Evolutionary conservation across 495 filamentous ascomycete species (phyloP).

Genomic region (Hyaloscypha bicolor): DNA sequence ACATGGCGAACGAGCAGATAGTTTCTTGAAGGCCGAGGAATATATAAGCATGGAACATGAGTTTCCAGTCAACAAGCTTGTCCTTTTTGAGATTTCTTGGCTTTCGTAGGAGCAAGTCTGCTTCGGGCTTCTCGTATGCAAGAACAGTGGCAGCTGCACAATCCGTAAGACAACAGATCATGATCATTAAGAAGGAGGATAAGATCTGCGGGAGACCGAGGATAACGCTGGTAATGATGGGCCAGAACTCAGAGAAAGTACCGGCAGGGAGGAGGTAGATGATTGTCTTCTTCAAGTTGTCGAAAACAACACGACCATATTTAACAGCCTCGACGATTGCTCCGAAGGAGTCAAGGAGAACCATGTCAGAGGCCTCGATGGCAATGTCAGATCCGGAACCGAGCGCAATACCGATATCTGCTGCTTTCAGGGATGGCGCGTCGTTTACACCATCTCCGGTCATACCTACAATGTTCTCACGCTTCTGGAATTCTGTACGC

Average conservation of each 20-base stretch:
- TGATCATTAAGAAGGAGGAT: conserved; percentile 69
- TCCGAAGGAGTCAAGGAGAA: conserved; percentile 62
- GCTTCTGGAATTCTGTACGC: conserved; percentile 53
- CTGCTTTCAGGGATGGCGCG: conserved; percentile 55
- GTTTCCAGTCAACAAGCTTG: conserved; percentile 62
- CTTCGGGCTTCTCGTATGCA: conserved; percentile 72
- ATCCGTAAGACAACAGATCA: conserved; percentile 69
- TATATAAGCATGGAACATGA: conserved; percentile 63
- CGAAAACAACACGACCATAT: conserved; percentile 56
- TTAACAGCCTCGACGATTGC: conserved; percentile 65
- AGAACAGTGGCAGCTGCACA: conserved; percentile 62
- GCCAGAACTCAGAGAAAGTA: conserved; percentile 70
- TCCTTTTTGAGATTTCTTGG: conserved; percentile 62
- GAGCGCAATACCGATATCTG: conserved; percentile 55
- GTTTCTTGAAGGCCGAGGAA: conserved; percentile 64
- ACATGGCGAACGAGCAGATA: conserved; percentile 60
- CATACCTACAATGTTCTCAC: conserved; percentile 46
- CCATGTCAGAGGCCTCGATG: conserved; percentile 69
- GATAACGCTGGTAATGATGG: conserved; percentile 64
- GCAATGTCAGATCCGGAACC: conserved; percentile 58
- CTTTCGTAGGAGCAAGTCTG: conserved; percentile 60
- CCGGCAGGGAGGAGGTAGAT: conserved; percentile 62
- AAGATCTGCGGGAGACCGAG: conserved; percentile 69
- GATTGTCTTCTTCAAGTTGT: conserved; percentile 58
- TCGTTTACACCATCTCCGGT: conserved; percentile 63